These are phyloP conservation scores for Geotrichum bryndzae DNA, from an alignment of 1,139 yeast genomes.

Conservation along the genomic window DNA sequence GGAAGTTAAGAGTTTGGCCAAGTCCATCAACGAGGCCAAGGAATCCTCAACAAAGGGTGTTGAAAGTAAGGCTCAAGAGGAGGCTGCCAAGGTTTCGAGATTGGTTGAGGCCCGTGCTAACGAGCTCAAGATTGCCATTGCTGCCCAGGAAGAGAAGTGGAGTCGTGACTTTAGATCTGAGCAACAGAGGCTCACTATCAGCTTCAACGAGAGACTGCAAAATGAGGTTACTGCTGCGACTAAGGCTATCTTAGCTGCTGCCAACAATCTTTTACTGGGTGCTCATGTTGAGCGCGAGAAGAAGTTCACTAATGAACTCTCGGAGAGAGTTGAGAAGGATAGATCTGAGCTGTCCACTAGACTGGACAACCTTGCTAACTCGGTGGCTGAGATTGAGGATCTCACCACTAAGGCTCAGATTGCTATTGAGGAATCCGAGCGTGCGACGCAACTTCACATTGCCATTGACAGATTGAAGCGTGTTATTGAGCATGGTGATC, in stretches of 20 bases:
- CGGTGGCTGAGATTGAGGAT: slow-evolving; percentile 54
- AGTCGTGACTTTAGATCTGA: slow-evolving; percentile 55
- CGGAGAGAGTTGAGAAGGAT: slow-evolving; percentile 66
- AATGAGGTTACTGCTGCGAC: slow-evolving; percentile 67
- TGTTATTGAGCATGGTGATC: slow-evolving; percentile 38
- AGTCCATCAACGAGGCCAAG: slow-evolving; percentile 27
- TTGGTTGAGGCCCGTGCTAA: slow-evolving; percentile 23
- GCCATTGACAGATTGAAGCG: slow-evolving; percentile 51
- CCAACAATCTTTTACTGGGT: slow-evolving; percentile 68
- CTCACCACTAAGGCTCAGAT: slow-evolving; percentile 54
- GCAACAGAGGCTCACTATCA: slow-evolving; percentile 56
- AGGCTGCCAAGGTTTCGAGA: slow-evolving; percentile 11
- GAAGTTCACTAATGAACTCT: slow-evolving; percentile 60
- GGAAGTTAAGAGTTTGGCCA: slow-evolving; percentile 29
- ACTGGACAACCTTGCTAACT: slow-evolving; percentile 52
- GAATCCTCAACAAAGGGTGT: slow-evolving; percentile 25
- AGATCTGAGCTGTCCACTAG: slow-evolving; percentile 74
- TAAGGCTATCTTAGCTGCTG: slow-evolving; percentile 63
- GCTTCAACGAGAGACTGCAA: slow-evolving; percentile 53
- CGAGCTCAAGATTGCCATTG: slow-evolving; percentile 38
- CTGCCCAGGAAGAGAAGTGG: slow-evolving; percentile 49
- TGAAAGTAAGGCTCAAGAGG: slow-evolving; percentile 24
- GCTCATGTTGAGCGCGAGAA: slow-evolving; percentile 68
- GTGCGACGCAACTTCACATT: slow-evolving; percentile 51
- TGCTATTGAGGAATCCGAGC: slow-evolving; percentile 51